Evolutionary conservation across 2,329 filamentous ascomycete genomes (phyloP), one percentile per base, ranked within the genome.

Genomic region (Teratosphaeria nubilosa): DNA sequence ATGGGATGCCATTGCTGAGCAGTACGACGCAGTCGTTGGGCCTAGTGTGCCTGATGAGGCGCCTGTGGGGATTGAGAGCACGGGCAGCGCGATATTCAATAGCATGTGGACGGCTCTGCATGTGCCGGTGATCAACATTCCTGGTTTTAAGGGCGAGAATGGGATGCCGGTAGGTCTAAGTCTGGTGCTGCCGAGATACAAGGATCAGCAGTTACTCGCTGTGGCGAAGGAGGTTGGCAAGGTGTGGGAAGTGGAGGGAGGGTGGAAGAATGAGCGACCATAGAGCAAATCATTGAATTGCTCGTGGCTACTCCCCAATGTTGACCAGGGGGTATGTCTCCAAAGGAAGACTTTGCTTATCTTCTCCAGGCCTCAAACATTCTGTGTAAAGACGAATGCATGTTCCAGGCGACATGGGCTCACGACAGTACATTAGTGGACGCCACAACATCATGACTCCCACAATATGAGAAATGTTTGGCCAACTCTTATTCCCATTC

Each of bases 111-210:
- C 64, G 64, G 72, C 71, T 6, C 70, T 87, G 14, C 84, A 87
- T 60, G 80, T 77, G 0, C 85, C 85, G 0, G 81, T 83, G 0
- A 70, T 86, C n/a, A 86, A 87, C 59, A 69, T 87, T 0, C 83
- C 84, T 0, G 84, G 83, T 0, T 86, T 87, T 62, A 70, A 75
- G 34, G 84, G 85, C 0, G 73, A 74, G 31, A 75, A 80, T 59
- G 77, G 75, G 0, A 70, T 87, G 75, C 85, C 85, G 0, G 76
- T 87, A 41, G 85, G 85, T 0, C 63, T 84, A 22, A 81, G 79
- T 0, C 65, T 83, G 1, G 77, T 83, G 0, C 74, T 74, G 0
- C 72, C 76, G 1, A 69, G 79, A 24, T 81, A 77, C 60, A 61
- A 66, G 4, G 78, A 82, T 61, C 68, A 71, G 51, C 73, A 72